These are phyloP conservation scores for Eucalyptus marginata DNA, from an alignment of 345 rosid genomes.

Conservation along the genomic window DNA sequence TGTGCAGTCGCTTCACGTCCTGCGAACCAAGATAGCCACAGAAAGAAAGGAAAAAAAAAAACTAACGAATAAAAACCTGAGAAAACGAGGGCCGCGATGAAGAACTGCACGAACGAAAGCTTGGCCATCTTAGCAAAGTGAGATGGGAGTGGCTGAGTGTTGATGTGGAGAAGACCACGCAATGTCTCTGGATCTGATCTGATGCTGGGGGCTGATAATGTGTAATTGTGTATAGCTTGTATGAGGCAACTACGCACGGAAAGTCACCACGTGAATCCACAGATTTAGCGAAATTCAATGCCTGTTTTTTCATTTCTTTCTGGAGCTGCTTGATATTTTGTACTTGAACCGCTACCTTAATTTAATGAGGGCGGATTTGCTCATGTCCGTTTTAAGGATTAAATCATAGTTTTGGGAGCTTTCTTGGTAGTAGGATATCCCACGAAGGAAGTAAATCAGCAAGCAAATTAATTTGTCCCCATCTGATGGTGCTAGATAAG, in stretches of 20 bases:
- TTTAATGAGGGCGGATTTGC: neutral
- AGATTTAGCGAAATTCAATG: neutral
- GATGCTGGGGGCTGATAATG: neutral
- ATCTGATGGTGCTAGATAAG: too few species aligned
- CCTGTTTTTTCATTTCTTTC: neutral
- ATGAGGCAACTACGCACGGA: neutral
- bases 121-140: neutral
- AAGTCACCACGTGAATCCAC: neutral
- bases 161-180: neutral
- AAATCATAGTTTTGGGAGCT: neutral
- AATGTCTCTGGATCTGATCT: neutral
- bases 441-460: neutral
- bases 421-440: neutral
- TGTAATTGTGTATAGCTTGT: neutral
- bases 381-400: neutral
- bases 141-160: neutral
- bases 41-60: neutral
- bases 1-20: neutral
- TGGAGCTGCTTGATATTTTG: neutral
- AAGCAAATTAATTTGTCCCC: neutral
- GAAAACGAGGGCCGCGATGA: neutral
- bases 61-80: neutral
- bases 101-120: neutral
- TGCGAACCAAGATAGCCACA: neutral
- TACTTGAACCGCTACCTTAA: neutral